These are phyloP conservation scores for Rhododendron mucronatum DNA, from an alignment of 148 eudicot genomes.

Conservation along the genomic window DNA sequence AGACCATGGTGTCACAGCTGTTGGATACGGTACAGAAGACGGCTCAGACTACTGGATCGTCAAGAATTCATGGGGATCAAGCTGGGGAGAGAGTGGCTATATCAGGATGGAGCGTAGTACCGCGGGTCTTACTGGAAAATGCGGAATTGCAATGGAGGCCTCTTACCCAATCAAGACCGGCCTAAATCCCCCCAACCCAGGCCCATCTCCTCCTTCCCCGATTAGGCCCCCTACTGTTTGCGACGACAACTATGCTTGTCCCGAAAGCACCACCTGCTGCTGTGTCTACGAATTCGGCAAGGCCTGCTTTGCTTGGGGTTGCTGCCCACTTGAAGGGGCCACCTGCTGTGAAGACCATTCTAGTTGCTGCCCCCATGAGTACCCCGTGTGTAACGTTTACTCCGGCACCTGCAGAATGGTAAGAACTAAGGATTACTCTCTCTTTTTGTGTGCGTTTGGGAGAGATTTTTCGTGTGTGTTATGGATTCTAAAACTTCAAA, in stretches of 20 bases:
- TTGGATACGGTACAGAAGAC: slow-evolving; percentile 63
- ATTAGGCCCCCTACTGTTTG: slow-evolving; percentile 47
- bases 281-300: slow-evolving; percentile 44
- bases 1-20: slow-evolving; percentile 73
- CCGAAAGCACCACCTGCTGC: slow-evolving; percentile 65
- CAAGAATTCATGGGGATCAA: slow-evolving; percentile 66
- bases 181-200: slow-evolving; percentile 85
- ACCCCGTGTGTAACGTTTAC: slow-evolving; percentile 56
- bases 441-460: neutral
- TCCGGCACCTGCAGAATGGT: slow-evolving; percentile 65
- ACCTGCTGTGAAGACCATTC: slow-evolving; percentile 73
- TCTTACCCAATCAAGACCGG: slow-evolving; percentile 65
- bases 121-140: slow-evolving; percentile 28
- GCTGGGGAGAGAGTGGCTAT: slow-evolving; percentile 80
- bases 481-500: neutral
- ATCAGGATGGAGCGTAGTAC: slow-evolving; percentile 57
- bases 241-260: slow-evolving; percentile 55
- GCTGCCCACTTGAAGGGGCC: slow-evolving; percentile 80
- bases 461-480: neutral
- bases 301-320: slow-evolving; percentile 75
- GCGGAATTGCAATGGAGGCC: slow-evolving; percentile 72
- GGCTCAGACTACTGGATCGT: slow-evolving; percentile 80
- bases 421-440: neutral
- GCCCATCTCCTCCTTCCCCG: slow-evolving; percentile 92
- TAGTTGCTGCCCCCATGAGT: slow-evolving; percentile 86